Evolutionary conservation across 345 rosid species (phyloP).

Genomic region (Litchi chinensis): DNA sequence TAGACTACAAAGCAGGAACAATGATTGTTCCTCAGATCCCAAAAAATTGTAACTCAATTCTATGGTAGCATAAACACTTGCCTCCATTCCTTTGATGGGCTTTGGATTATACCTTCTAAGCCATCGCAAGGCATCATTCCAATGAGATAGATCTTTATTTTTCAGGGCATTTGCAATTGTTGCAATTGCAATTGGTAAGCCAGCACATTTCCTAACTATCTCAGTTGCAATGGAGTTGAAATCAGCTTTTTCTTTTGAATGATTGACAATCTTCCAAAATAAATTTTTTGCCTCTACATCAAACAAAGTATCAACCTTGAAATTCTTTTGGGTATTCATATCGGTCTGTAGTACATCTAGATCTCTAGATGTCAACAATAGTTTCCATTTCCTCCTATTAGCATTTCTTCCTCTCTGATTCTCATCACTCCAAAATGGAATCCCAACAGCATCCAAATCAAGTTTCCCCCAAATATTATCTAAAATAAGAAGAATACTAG

Average conservation of each 20-base stretch:
- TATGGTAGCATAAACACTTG: no score
- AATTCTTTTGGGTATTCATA: conserved; percentile 12
- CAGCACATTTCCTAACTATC: conserved; percentile 15
- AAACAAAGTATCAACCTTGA: neutral
- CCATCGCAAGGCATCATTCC: conserved; percentile 8
- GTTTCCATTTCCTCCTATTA: conserved; percentile 1
- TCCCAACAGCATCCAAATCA: neutral
- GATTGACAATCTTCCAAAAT: neutral
- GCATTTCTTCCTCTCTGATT: neutral
- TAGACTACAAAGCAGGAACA: no score
- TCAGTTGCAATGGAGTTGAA: neutral
- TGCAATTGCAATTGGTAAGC: conserved; percentile 26
- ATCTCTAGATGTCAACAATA: conserved; percentile 28
- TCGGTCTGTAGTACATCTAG: neutral
- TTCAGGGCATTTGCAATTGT: conserved; percentile 23
- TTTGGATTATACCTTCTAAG: neutral
- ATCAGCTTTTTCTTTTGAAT: neutral
- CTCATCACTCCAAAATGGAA: neutral
- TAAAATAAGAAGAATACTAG: neutral
- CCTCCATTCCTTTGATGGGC: no score
- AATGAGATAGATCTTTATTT: neutral
- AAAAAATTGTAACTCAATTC: no score
- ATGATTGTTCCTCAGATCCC: no score
- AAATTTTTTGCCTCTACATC: conserved; percentile 10
- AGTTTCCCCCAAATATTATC: conserved; percentile 10